phyloP scores from a whole-genome alignment of 2,329 filamentous ascomycete genomes.

The Hawksworthiomyces lignivorus region DNA sequence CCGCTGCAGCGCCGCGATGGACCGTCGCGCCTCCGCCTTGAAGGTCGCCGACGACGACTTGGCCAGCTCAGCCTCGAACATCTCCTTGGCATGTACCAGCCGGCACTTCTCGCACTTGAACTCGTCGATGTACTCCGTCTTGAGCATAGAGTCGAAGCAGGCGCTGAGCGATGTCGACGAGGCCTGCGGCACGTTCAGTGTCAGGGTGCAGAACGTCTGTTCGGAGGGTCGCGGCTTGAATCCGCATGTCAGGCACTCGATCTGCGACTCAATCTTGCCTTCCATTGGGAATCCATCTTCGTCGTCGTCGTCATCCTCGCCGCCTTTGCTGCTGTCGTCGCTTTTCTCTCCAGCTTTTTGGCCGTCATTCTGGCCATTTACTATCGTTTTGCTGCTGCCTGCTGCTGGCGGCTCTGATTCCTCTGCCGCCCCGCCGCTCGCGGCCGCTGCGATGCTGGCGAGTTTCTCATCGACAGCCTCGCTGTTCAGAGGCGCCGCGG shows the following conservation, averaged over 20 bases:
- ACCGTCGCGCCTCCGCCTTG: slow-evolving; percentile 41
- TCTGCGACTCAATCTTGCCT: slow-evolving; percentile 86
- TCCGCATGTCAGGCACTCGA: slow-evolving; percentile 82
- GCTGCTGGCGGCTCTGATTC: not conserved
- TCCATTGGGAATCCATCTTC: slow-evolving; percentile 85
- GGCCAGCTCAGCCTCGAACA: slow-evolving; percentile 52
- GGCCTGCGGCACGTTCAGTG: slow-evolving; percentile 80
- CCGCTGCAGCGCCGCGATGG: slow-evolving; percentile 57
- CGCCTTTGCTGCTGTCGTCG: not conserved
- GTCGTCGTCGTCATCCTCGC: slow-evolving; percentile 31
- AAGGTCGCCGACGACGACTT: slow-evolving; percentile 46
- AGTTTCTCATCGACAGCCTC: slow-evolving; percentile 11
- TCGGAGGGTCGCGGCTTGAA: slow-evolving; percentile 80
- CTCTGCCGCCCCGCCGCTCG: not conserved
- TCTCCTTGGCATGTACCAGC: slow-evolving; percentile 66
- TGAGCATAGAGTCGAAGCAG: slow-evolving; percentile 91
- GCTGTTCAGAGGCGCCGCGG: slow-evolving; percentile 5
- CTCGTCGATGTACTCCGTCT: slow-evolving; percentile 92
- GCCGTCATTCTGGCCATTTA: too few relatives aligned
- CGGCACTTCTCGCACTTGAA: slow-evolving; percentile 93
- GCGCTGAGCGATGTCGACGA: slow-evolving; percentile 72
- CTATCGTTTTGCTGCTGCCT: not conserved
- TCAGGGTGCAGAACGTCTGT: slow-evolving; percentile 86
- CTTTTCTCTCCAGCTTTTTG: too few relatives aligned
- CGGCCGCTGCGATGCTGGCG: slow-evolving; percentile 7